Evolutionary conservation across 768 basidiomycete species (phyloP), one percentile per base, ranked within the genome.

Genomic region (Goffeauzyma gilvescens): DNA sequence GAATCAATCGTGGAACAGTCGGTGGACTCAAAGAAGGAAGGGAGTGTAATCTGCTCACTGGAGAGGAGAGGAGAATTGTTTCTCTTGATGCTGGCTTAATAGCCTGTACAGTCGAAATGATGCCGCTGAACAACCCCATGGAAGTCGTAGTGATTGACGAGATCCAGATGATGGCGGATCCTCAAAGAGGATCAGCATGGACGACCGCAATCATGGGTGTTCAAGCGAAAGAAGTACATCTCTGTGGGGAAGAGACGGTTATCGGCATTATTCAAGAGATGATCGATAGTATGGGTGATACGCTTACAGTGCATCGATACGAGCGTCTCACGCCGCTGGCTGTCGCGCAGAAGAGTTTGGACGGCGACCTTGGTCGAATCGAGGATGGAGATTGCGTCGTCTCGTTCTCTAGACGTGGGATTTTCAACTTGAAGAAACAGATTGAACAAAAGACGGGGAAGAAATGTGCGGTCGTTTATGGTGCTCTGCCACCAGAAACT

Each of bases 61-160:
- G 90, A 6, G 90, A 95, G 63, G 89, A 95, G 60, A 71, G 74
- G 45, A 75, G 78, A 54, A 69, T 81, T 23, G 73, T 90, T 17
- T 67, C 68, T 7, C 67, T 68, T 1, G 52, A 68, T 6, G 75
- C 75, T 0, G 63, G 69, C 0, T 60, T 93, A 27, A 45, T 70
- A n/a, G 78, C 78, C 57, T 86, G 82, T 60, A 98, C 93, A 2
- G 79, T 95, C 52, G 93, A 98, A 69, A 98, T 96, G 89, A 60
- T 81, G 25, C 67, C 69, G 5, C 50, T 67, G 8, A 48, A 50
- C 2, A 49, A 36, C 14, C 46, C 46, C 15, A 53, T 63, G 35
- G 84, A 90, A 39, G 85, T 96, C 18, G 87, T 77, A 0, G 87
- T 98, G 34, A 69, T 98, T 33, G 93, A 95, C 60, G 90, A 96